A percentile compares a stretch with the other conserved stretches of the same genome.
Evolutionary conservation across 2,329 filamentous ascomycete genomes (phyloP).

Genomic region (Pseudopithomyces maydicus): DNA sequence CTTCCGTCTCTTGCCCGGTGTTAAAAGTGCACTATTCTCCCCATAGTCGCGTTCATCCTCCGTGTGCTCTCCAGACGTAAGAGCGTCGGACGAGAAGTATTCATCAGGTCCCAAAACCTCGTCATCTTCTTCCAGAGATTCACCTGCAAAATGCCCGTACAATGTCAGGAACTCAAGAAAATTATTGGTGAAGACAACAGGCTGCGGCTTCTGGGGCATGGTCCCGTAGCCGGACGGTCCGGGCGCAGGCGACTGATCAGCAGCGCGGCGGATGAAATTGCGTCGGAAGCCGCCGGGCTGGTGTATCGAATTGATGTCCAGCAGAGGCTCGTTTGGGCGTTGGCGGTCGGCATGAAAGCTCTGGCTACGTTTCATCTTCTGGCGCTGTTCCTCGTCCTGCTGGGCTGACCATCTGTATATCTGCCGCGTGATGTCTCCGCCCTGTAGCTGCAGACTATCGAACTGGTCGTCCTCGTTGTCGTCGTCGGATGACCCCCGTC

Average conservation of each 20-base stretch:
- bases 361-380: constrained; percentile 76
- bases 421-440: constrained; percentile 90
- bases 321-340: constrained; percentile 76
- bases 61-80: constrained; percentile 59
- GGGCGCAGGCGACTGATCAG: constrained; percentile 58
- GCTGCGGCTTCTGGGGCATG: constrained; percentile 28
- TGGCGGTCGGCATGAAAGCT: constrained; percentile 83
- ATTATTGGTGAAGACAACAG: constrained; percentile 72
- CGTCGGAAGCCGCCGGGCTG: constrained; percentile 91
- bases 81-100: constrained; percentile 83
- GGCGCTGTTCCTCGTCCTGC: constrained; percentile 69
- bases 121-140: constrained; percentile 95
- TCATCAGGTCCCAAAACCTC: constrained; percentile 86
- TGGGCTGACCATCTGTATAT: constrained; percentile 98
- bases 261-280: constrained; percentile 81
- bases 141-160: constrained; percentile 96
- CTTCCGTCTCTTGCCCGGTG: constrained; percentile 69
- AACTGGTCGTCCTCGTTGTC: constrained; percentile 79
- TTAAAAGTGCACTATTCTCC: constrained; percentile 84
- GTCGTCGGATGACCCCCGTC: constrained; percentile 48
- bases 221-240: constrained; percentile 52
- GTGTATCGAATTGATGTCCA: constrained; percentile 89
- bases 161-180: constrained; percentile 95
- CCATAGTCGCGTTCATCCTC: constrained; percentile 75
- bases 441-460: constrained; percentile 89